phyloP scores from a whole-genome alignment of 352 stramenopile species.

The Pythium chondricola region DNA sequence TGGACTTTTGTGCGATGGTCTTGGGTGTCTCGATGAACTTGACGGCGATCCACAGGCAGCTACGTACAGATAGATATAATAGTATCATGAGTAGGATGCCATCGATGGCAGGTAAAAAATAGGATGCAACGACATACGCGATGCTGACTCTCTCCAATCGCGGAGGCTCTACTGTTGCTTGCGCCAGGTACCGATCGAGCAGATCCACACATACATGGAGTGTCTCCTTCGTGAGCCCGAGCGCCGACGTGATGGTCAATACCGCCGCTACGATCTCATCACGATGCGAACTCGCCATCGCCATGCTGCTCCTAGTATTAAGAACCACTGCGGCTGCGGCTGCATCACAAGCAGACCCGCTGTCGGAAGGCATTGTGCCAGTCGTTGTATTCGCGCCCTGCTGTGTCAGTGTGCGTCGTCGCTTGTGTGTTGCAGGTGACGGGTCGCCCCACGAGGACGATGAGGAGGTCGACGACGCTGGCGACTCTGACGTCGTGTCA shows the following conservation, averaged over 20 bases:
- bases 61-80: conserved; percentile 12
- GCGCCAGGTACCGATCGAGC: conserved; percentile 41
- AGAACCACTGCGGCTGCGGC: neutral
- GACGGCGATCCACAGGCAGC: conserved; percentile 64
- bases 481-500: conserved; percentile 12
- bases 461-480: conserved; percentile 3
- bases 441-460: neutral
- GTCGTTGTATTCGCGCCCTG: too few species aligned
- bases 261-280: conserved; percentile 63
- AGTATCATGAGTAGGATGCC: neutral
- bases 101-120: neutral
- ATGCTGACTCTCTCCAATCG: conserved; percentile 55
- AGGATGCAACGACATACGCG: conserved; percentile 18
- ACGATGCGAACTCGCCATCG: conserved; percentile 27
- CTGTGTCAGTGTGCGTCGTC: too few species aligned
- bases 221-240: conserved; percentile 52
- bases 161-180: conserved; percentile 6
- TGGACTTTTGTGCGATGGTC: conserved; percentile 47
- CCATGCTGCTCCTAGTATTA: neutral
- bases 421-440: neutral
- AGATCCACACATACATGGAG: conserved; percentile 52
- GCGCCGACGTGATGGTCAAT: conserved; percentile 54
- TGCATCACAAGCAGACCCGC: too few species aligned
- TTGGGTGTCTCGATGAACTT: conserved; percentile 62
- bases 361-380: too few species aligned